Conservation (phyloP, 768 basidiomycete species). For the Harrya chromipes region DNA sequence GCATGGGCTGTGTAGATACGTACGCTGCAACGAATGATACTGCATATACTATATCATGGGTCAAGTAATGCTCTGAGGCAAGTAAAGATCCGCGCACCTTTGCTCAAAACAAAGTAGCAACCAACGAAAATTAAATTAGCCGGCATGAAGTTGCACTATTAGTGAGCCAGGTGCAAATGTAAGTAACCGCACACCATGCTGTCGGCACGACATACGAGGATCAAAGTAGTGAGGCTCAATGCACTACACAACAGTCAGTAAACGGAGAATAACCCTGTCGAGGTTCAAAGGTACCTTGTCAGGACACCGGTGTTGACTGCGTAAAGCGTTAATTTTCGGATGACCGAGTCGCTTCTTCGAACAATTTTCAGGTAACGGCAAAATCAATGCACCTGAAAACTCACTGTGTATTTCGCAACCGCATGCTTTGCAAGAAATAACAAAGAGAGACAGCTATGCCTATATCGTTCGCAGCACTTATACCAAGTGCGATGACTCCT, state of each 20-base stretch:
- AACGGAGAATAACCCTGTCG: not conserved
- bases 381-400: constrained; percentile 6
- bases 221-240: constrained; percentile 44
- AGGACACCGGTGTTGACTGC: constrained; percentile 61
- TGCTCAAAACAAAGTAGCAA: constrained; percentile 63
- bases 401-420: constrained; percentile 47
- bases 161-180: not conserved
- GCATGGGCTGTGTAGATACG: constrained; percentile 14
- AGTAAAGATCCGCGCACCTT: constrained; percentile 43
- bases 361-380: too few relatives aligned
- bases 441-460: constrained; percentile 50
- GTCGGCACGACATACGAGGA: constrained; percentile 43
- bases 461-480: constrained; percentile 50
- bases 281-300: constrained; percentile 45
- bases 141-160: constrained; percentile 54
- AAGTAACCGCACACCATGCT: not conserved
- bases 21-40: constrained; percentile 68
- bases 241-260: constrained; percentile 14
- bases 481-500: constrained; percentile 46
- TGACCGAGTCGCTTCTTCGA: constrained; percentile 51
- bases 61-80: not conserved
- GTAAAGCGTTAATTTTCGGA: constrained; percentile 54
- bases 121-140: constrained; percentile 57
- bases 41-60: constrained; percentile 46
- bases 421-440: constrained; percentile 51